phyloP scores from a whole-genome alignment of 805 yeast genomes.

The Starmerella vitae region DNA sequence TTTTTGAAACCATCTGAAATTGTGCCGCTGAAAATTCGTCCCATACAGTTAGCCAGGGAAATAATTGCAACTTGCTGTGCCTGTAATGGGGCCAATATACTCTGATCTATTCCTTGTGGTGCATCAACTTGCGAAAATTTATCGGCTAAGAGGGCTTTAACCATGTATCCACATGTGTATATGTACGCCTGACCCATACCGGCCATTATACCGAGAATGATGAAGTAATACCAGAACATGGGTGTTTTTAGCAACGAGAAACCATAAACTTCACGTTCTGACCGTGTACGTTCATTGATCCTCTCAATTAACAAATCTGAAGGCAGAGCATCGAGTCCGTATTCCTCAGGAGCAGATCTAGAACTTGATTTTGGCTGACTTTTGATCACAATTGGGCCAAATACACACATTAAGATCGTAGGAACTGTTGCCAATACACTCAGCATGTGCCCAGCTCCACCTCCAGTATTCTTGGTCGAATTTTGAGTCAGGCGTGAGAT shows the following conservation, averaged over 20 bases:
- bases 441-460: conserved; percentile 42
- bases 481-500: conserved; percentile 39
- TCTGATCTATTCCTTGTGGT: conserved; percentile 1
- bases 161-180: conserved; percentile 60
- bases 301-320: conserved; percentile 13
- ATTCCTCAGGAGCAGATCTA: conserved; percentile 9
- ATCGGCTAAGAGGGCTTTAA: conserved; percentile 32
- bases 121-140: conserved; percentile 4
- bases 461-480: not conserved
- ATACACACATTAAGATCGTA: conserved; percentile 35
- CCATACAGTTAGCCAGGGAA: conserved; percentile 53
- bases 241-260: conserved; percentile 21
- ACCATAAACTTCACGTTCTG: conserved; percentile 13
- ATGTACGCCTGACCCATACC: conserved; percentile 67
- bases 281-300: conserved; percentile 8
- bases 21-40: conserved; percentile 51
- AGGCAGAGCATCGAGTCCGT: conserved; percentile 3
- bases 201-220: conserved; percentile 41
- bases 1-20: conserved; percentile 47
- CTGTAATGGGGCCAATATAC: conserved; percentile 32
- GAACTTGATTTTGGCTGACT: conserved; percentile 10
- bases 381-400: conserved; percentile 18
- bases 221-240: conserved; percentile 40
- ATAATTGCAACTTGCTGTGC: conserved; percentile 61
- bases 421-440: conserved; percentile 32